Base-by-base conservation (phyloP, 495 filamentous ascomycete species). In the Talaromyces wortmannii region DNA sequence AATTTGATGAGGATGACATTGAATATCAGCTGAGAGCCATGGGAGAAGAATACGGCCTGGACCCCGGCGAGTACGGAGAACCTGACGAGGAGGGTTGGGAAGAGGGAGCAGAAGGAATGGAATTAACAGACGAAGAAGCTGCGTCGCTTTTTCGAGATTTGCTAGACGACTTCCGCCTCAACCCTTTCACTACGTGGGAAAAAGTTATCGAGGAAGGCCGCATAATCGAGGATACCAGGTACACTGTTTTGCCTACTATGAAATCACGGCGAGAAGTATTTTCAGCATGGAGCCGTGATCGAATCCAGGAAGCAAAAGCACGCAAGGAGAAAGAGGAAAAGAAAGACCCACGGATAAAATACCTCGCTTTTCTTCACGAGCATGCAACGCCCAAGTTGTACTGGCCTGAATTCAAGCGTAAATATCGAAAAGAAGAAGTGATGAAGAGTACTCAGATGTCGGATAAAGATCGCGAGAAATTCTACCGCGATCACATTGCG, bases 1-100 rank as follows among this genome's bases (percentile, higher is more conserved):
- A 98, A 60, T 97, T 97, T 63, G 88, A 89, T 29, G 94, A 97
- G 65, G 92, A 92, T 45, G 95, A 98, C 64, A 92, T 98, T 57
- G 91, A 88, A 32, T 92, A 87, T 60, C 94, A 98, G 64, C 77
- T 98, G 7, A 87, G 87, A 12, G 83, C 84, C 8, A 95, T 97
- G 90, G 87, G 84, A 45, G 80, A 89, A 58, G 83, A 89, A 8
- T 89, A 92, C 59, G 87, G 80, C 2, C 72, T 84, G 11, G 83
- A 86, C 45, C 79, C 79, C n/a, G 83, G 76, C 12, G 89, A 91
- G 65, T 89, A 85, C 56, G 86, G 87, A 42, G 79, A 84, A 45
- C 80, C 76, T 4, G 80, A 83, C 17, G 77, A 81, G 15, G 82
- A 82, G 31, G 82, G 83, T 31, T 83, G 80, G 73, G 87, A 88